Base-by-base conservation (phyloP, 257 asterid species). In the Fraxinus pennsylvanica region DNA sequence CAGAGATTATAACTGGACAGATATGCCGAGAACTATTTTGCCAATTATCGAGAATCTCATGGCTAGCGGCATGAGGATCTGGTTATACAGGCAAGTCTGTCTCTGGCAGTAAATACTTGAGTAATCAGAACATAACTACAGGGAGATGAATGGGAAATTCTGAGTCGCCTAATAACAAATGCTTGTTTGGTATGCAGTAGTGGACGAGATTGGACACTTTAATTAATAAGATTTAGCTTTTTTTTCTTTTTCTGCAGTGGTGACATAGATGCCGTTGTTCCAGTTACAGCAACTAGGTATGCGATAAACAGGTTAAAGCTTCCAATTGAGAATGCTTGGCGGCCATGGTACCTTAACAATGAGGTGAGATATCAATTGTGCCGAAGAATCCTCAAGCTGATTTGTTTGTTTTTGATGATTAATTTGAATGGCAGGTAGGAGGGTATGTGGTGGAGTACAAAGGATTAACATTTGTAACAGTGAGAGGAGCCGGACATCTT, bases 251-350 rank as follows among this genome's bases (percentile, higher is more conserved):
- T n/a, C 14, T 25, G 69, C 84, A 85, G 89, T 75, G 86, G 86
- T 57, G 89, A 85, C 72, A 72, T 80, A 15, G 89, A 85, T 65
- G 79, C 83, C 13, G 76, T 74, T 75, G 89, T 82, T 59, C 89
- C 89, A 30, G 76, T 82, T 17, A 80, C 86, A 74, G 15, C 86
- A 33, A 74, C 85, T 25, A 74, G 86, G 38, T 85, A 82, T 57
- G 84, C 85, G 1, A 82, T 82, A 27, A 82, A 77, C 65, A 75
- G 77, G 74, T 83, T 82, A 8, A 80, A 80, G 73, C 80, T 82
- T 9, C 83, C 78, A 21, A 25, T 80, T 13, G 78, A 80, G 69
- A 75, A 76, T 9, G 32, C 84, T 45, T 84, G 87, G 87, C 79
- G 74, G 0, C 85, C 87, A 5, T 84, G 87, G 87, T 84, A 84